Evolutionary conservation across 2,329 filamentous ascomycete genomes (phyloP).

Genomic region (Aureobasidium sp.): DNA sequence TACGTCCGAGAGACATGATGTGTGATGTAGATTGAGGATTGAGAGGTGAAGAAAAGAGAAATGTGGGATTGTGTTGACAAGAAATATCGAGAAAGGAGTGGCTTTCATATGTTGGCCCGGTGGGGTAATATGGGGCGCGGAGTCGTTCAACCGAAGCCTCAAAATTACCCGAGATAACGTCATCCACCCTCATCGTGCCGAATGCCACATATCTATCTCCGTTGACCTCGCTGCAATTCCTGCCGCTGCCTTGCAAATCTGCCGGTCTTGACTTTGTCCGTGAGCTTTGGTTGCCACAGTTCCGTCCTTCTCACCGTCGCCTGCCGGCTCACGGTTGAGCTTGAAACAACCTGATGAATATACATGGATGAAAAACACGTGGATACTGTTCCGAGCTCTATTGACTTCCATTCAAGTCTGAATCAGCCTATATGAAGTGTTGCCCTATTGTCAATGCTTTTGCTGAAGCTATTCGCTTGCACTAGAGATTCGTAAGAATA

Average conservation of each 20-base stretch:
- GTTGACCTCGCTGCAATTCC: not conserved
- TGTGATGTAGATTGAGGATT: not conserved
- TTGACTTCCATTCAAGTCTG: not conserved
- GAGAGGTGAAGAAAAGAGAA: not conserved
- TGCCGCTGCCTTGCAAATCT: not conserved
- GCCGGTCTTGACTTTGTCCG: not conserved
- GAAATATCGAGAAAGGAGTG: not conserved
- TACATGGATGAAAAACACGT: not conserved
- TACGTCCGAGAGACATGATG: slow-evolving; percentile 15
- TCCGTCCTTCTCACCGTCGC: not conserved
- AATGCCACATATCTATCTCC: not conserved
- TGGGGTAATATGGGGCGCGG: slow-evolving; percentile 1
- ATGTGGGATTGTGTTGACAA: not conserved
- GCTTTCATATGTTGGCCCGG: not conserved
- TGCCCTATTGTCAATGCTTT: not conserved
- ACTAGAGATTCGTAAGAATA: too few species aligned
- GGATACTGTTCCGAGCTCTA: not conserved
- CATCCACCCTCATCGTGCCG: not conserved
- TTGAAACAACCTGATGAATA: not conserved
- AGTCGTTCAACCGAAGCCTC: not conserved
- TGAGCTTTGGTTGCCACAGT: not conserved
- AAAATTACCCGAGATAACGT: not conserved
- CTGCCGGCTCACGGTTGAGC: not conserved
- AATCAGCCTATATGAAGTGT: not conserved
- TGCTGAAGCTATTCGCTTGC: not conserved